Evolutionary conservation across 2,329 filamentous ascomycete species (phyloP), one percentile per base, ranked within the genome.

Genomic region (Davidsoniella eucalypti): DNA sequence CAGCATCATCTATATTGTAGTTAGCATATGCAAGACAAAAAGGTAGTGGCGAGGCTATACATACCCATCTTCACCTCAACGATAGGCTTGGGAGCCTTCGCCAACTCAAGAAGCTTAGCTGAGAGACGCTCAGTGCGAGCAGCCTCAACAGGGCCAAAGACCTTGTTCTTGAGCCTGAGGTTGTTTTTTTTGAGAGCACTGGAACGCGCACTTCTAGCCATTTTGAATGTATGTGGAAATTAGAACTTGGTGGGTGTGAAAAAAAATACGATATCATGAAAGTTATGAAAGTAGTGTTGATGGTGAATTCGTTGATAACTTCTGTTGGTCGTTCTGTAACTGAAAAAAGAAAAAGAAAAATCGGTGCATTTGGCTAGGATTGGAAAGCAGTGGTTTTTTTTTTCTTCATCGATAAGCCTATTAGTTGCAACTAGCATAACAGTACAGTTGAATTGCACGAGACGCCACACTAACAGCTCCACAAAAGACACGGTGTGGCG

Each of bases 131-230:
- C 82, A 49, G 80, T 82, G 58, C 90, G 78, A 43, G 84, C 87
- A 58, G 74, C 69, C 64, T 90, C 86, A 50, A 80, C 79, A 14
- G 90, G 90, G 1, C 82, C 85, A 66, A 94, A 95, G 56, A 95
- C 82, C 56, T 78, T 79, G 56, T 76, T 71, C 65, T 88, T 88
- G 56, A 94, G 74, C 59, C 77, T 81, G 58, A 76, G 73, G 68
- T 87, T 87, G 70, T 95, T 95, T 60, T 74, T 73, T 70, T 95
- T 95, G 59, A 73, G 78, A 57, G 76, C 71, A 63, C 82, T 93
- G 56, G 88, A 77, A 63, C 90, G 76, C 54, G 84, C 71, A 62
- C 85, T 84, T 65, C 94, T 95, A 21, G 88, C 90, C 90, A 95
- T 96, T 58, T 51, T 73, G 42, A 25, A 3, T 18, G 12, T 42